phyloP scores from a whole-genome alignment of 805 yeast species.

The Kazachstania africana region DNA sequence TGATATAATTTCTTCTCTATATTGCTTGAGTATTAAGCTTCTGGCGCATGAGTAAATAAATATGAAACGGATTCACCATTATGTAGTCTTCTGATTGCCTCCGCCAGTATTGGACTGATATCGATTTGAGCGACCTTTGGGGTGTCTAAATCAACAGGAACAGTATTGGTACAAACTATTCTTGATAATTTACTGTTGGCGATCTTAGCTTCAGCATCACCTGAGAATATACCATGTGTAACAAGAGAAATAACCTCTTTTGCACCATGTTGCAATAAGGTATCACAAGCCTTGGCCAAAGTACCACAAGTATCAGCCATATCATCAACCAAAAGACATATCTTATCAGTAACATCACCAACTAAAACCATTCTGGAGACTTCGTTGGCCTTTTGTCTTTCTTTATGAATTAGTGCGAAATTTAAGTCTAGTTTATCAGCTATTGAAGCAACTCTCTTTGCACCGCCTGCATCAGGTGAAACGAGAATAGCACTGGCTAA shows the following conservation, averaged over 20 bases:
- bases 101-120: slow-evolving; percentile 79
- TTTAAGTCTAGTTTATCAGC: slow-evolving; percentile 88
- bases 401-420: slow-evolving; percentile 94
- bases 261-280: slow-evolving; percentile 72
- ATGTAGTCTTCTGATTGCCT: slow-evolving; percentile 86
- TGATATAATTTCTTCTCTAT: no score
- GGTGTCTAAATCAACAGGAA: slow-evolving; percentile 63
- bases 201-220: slow-evolving; percentile 66
- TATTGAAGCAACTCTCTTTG: slow-evolving; percentile 87
- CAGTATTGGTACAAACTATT: slow-evolving; percentile 87
- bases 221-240: slow-evolving; percentile 89
- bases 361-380: slow-evolving; percentile 91
- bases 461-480: slow-evolving; percentile 99
- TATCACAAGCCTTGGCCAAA: slow-evolving; percentile 85
- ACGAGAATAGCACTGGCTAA: slow-evolving; percentile 60
- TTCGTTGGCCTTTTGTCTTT: slow-evolving; percentile 89
- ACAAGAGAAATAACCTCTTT: slow-evolving; percentile 81
- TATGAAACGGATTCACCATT: slow-evolving; percentile 89
- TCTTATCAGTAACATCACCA: slow-evolving; percentile 80
- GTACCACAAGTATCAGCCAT: slow-evolving; percentile 99
- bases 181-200: slow-evolving; percentile 53
- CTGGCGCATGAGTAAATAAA: slow-evolving; percentile 40
- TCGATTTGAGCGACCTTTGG: slow-evolving; percentile 72
- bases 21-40: slow-evolving; percentile 16
- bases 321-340: slow-evolving; percentile 84